Base-by-base conservation (phyloP, 768 basidiomycete genomes). In the Nidula microcarpa region DNA sequence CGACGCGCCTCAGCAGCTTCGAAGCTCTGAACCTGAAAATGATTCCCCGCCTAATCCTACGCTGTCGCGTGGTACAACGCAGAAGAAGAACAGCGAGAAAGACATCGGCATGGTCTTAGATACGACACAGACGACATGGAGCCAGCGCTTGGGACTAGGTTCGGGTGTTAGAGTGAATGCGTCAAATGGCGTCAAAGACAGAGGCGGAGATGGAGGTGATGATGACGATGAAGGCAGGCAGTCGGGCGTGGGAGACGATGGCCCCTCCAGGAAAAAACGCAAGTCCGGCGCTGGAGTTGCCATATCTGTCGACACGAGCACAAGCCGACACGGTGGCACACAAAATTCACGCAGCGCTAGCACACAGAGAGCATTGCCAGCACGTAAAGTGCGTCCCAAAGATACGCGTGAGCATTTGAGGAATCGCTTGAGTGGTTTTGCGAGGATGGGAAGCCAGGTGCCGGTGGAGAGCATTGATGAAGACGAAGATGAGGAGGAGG, bases 101-200 rank as follows among this genome's bases (percentile, higher is more conserved):
- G 39, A 41, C 39, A 17, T 13, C 3, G 39, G 11, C 13, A 41
- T 49, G 48, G 48, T 49, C 14, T 11, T 43, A 9, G 50, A 72
- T 58, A 87, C 87, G 0, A 67, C 73, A 4, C 65, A 69, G 4
- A 79, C 85, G 2, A 61, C 68, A 1, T 88, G 85, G 69, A 65
- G 52, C 34, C 58, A 36, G 33, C 23, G 8, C 5, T 13, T 49
- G 11, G 14, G 13, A 23, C 17, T 17, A 11, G 51, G 11, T 41
- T 33, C 32, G 53, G 36, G 2, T 30, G 4, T 30, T 30, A 4
- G 23, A 4, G 23, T 4, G 23, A 30, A 30, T 30, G 11, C 39
- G 11, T 41, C 39, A 3, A 11, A 53, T 34, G 55, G 57, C 45
- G 57, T 57, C 17, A 47, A 43, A 16, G 57, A 14, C 18, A 39